Percentiles rank a stretch among this genome's conserved stretches.
Evolutionary conservation across 2,329 filamentous ascomycete genomes (phyloP).

Genomic region (Ceratocystis ficicola): DNA sequence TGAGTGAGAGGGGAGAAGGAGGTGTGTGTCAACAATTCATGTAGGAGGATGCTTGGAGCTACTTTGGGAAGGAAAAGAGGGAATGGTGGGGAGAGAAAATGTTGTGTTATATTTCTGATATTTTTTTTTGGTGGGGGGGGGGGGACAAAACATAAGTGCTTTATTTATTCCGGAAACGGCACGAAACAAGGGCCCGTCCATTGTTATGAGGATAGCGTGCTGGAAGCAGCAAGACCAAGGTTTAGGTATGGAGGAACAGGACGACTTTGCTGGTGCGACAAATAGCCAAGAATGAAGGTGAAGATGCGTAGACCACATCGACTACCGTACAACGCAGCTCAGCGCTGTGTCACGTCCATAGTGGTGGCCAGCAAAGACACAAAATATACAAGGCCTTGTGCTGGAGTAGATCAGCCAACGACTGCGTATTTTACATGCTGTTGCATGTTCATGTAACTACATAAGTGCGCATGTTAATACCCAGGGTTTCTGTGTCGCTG

Average conservation of each 20-base stretch:
- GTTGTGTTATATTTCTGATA: too few relatives aligned
- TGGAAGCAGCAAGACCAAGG: conserved; percentile 1
- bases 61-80: too few relatives aligned
- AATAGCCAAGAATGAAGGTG: too few relatives aligned
- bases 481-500: background rate
- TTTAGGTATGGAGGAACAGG: background rate
- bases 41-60: too few relatives aligned
- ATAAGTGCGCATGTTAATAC: too few relatives aligned
- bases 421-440: background rate
- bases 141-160: background rate
- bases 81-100: too few relatives aligned
- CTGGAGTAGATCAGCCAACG: background rate
- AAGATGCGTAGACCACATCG: too few relatives aligned
- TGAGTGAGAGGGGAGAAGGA: too few relatives aligned
- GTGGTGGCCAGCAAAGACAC: background rate
- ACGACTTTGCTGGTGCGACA: too few relatives aligned
- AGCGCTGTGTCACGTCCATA: background rate
- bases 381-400: background rate
- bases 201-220: background rate
- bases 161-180: conserved; percentile 6
- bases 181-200: background rate
- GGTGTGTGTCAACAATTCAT: too few relatives aligned
- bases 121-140: too few relatives aligned
- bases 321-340: background rate
- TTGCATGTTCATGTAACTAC: too few relatives aligned